Evolutionary conservation across 2,329 filamentous ascomycete genomes (phyloP), one percentile per base, ranked within the genome.

Genomic region (Tolypocladium guangdongense): DNA sequence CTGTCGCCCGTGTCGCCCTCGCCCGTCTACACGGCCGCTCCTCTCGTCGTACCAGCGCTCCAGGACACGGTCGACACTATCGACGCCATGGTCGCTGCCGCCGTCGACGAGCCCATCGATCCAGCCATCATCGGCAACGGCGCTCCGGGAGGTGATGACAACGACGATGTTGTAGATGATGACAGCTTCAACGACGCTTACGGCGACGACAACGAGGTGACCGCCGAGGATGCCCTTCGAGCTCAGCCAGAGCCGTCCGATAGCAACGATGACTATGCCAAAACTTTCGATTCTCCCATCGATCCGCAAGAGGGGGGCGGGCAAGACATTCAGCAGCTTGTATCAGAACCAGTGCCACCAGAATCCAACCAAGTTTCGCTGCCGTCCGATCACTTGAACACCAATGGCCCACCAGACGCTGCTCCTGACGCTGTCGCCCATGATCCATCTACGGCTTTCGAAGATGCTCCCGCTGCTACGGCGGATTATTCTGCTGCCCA

Each of bases 41-140:
- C 76, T 47, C 65, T 74, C 52, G 68, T 74, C 55, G 72, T 79
- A 52, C 76, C 77, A 35, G 67, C 69, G 30, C 74, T 81, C 54
- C 77, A 80, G 63, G 69, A 78, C 56, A 77, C 75, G 52, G 77
- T 76, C 60, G 76, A 79, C 58, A 72, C 68, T 56, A 68, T 77
- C 56, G 73, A 74, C 68, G 71, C 69, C 62, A 77, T 75, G 70
- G 69, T 70, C 55, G 68, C 66, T 55, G 69, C 66, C 38, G 69
- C 63, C 61, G 67, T 20, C 61, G 67, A 64, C 55, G 60, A 60
- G 47, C 55, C 61, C 30, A 58, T 65, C 58, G 65, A 71, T 58
- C 65, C 65, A 58, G 64, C 64, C 52, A 59, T 66, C 47, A 58
- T 66, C 41, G 52, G 22, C 24, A 43, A 49, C 20, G 33, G 48